These are phyloP conservation scores for Chalciporus piperatoides DNA, from an alignment of 1,284 basidiomycete species.

Conservation along the genomic window DNA sequence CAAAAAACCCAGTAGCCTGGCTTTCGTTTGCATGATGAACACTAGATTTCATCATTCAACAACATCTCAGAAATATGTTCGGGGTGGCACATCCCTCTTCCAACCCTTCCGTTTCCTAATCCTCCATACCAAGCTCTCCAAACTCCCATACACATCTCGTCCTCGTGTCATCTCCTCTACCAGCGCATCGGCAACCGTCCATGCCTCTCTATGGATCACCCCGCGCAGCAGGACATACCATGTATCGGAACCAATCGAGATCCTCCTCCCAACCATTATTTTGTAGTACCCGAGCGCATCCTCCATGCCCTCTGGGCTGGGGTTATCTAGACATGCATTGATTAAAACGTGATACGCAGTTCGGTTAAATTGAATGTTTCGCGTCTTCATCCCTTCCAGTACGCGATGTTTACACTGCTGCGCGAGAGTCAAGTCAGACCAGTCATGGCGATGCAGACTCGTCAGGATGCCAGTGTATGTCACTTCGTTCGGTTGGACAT, in stretches of 20 bases:
- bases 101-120: slow-evolving; percentile 36
- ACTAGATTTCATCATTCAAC: not conserved
- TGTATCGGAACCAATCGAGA: slow-evolving; percentile 58
- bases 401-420: slow-evolving; percentile 50
- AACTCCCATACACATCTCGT: slow-evolving; percentile 37
- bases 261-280: slow-evolving; percentile 54
- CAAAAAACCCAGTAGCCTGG: slow-evolving; percentile 31
- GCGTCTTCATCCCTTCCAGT: slow-evolving; percentile 55
- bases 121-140: slow-evolving; percentile 38
- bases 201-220: slow-evolving; percentile 51
- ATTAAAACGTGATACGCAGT: slow-evolving; percentile 76
- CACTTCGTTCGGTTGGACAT: slow-evolving; percentile 59
- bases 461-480: slow-evolving; percentile 71
- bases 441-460: slow-evolving; percentile 52
- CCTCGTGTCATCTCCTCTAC: slow-evolving; percentile 52
- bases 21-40: slow-evolving; percentile 22
- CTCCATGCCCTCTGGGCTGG: slow-evolving; percentile 44
- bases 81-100: slow-evolving; percentile 26
- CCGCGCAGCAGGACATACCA: slow-evolving; percentile 73
- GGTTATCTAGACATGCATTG: slow-evolving; percentile 54
- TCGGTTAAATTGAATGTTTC: slow-evolving; percentile 50
- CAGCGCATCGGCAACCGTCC: slow-evolving; percentile 56
- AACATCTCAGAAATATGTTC: slow-evolving; percentile 27
- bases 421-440: slow-evolving; percentile 41
- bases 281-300: slow-evolving; percentile 61